Evolutionary conservation across 2,329 filamentous ascomycete species (phyloP).

Genomic region (Hypoxylon sp.): DNA sequence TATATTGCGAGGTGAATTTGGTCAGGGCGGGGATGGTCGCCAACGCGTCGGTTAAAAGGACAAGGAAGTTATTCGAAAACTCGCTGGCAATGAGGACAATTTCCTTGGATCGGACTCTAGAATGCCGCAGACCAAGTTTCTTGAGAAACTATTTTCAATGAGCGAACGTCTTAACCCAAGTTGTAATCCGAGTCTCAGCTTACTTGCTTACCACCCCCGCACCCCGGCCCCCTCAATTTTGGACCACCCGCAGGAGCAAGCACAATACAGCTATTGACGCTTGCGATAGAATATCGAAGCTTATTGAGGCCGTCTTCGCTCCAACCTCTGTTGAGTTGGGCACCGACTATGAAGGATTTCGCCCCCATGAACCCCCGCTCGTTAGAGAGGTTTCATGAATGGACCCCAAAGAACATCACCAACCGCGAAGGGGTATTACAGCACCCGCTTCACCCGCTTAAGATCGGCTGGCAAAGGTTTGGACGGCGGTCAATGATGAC

Average conservation of each 20-base stretch:
- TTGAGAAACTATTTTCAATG: constrained; percentile 24
- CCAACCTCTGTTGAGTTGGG: constrained; percentile 35
- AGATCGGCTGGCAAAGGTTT: constrained; percentile 22
- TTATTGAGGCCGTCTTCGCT: constrained; percentile 23
- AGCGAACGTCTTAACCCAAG: constrained; percentile 7
- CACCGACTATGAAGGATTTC: constrained; percentile 44
- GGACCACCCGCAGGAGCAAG: constrained; percentile 27
- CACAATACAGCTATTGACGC: constrained; percentile 15
- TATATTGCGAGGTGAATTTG: constrained; percentile 5
- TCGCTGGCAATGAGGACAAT: constrained; percentile 5
- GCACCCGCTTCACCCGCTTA: constrained; percentile 22
- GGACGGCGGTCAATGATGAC: constrained; percentile 9
- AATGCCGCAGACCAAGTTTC: constrained; percentile 28
- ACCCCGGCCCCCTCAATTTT: constrained; percentile 29
- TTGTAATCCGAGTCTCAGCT: constrained; percentile 25
- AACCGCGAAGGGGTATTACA: constrained; percentile 24
- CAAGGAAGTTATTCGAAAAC: constrained; percentile 5
- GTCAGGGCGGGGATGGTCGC: not conserved
- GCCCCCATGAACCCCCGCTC: constrained; percentile 47
- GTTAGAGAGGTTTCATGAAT: constrained; percentile 26
- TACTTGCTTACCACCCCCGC: constrained; percentile 37
- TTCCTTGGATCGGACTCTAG: constrained; percentile 8
- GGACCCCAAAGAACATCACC: constrained; percentile 38
- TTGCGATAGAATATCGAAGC: constrained; percentile 4
- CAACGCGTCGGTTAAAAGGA: constrained; percentile 18